phyloP scores from a whole-genome alignment of 345 rosid genomes.

The Dimocarpus longan region DNA sequence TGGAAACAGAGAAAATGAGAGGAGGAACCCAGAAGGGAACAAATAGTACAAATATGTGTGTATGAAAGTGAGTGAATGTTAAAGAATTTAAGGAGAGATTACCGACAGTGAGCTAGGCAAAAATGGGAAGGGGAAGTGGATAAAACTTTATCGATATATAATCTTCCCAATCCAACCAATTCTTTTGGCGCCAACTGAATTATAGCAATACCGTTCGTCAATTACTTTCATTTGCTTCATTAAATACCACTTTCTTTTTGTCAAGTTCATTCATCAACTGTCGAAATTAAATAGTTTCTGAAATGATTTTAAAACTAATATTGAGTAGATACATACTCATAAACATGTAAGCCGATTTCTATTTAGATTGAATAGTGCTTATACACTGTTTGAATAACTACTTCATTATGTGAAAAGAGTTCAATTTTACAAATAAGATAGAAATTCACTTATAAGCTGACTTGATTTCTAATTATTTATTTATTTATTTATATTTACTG shows the following conservation, averaged over 20 bases:
- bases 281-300: no score
- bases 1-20: not conserved
- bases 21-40: not conserved
- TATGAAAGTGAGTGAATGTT: conserved; percentile 5
- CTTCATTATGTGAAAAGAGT: no score
- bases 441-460: no score
- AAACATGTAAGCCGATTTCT: no score
- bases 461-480: no score
- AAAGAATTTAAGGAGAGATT: not conserved
- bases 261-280: not conserved
- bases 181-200: conserved; percentile 42
- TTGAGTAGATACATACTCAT: no score
- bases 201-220: conserved; percentile 12
- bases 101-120: conserved; percentile 17
- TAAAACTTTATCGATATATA: conserved; percentile 31
- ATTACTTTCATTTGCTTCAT: not conserved
- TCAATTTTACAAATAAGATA: no score
- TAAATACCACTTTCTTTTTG: conserved; percentile 1
- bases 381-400: no score
- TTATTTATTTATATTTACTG: no score
- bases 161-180: conserved; percentile 10
- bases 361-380: no score
- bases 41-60: not conserved
- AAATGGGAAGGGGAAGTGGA: conserved; percentile 31
- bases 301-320: no score